phyloP scores from a whole-genome alignment of 2,329 filamentous ascomycete genomes.

The Didymella sp. region DNA sequence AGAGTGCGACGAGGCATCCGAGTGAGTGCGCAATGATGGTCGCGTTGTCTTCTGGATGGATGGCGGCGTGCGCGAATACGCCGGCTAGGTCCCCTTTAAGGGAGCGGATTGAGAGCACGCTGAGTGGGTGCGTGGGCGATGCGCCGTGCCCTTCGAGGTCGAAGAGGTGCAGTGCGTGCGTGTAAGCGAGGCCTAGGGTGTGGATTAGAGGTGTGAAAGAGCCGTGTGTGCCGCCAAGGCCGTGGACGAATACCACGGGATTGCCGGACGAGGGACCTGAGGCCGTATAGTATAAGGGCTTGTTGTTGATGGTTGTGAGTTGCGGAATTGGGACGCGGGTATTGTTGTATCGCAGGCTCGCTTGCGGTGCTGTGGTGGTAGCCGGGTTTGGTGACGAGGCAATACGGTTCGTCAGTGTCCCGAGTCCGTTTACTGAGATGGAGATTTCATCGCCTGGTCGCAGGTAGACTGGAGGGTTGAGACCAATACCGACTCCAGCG shows the following conservation, averaged over 20 bases:
- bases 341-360: slow-evolving; percentile 18
- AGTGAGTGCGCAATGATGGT: slow-evolving; percentile 61
- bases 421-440: slow-evolving; percentile 35
- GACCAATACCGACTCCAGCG: slow-evolving; percentile 50
- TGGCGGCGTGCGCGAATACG: slow-evolving; percentile 48
- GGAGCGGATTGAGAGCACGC: slow-evolving; percentile 53
- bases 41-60: slow-evolving; percentile 33
- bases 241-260: slow-evolving; percentile 62
- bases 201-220: slow-evolving; percentile 57
- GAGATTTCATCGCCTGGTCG: slow-evolving; percentile 34
- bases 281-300: slow-evolving; percentile 51
- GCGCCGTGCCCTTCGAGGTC: slow-evolving; percentile 66
- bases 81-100: slow-evolving; percentile 54
- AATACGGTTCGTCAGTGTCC: slow-evolving; percentile 38
- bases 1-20: slow-evolving; percentile 58
- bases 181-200: slow-evolving; percentile 38
- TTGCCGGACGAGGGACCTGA: slow-evolving; percentile 31
- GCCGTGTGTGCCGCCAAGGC: slow-evolving; percentile 58
- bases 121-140: slow-evolving; percentile 59
- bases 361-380: slow-evolving; percentile 25
- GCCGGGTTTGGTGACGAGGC: slow-evolving; percentile 50
- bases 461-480: slow-evolving; percentile 46
- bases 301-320: slow-evolving; percentile 52
- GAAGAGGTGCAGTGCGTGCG: slow-evolving; percentile 53
- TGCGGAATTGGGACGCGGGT: slow-evolving; percentile 38